Evolutionary conservation across 371 early-diverging fungal genomes (phyloP).

Genomic region (Syncephalastrum contaminatum): DNA sequence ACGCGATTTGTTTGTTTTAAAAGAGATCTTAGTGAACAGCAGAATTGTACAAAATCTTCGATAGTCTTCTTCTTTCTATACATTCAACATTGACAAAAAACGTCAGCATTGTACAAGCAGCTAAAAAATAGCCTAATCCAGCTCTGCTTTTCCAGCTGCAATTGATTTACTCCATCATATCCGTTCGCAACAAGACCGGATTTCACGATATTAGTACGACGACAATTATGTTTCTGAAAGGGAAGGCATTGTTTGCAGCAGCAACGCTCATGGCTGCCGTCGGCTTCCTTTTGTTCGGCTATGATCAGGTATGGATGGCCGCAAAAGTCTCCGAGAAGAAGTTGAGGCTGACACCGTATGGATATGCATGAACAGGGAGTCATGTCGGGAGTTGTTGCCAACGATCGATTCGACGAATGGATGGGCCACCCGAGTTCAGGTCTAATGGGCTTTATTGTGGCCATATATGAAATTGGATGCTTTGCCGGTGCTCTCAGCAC

Average conservation of each 20-base stretch:
- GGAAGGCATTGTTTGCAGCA: constrained; percentile 35
- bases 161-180: too few relatives aligned
- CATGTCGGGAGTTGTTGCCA: constrained; percentile 47
- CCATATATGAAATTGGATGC: constrained; percentile 37
- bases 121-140: too few relatives aligned
- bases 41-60: too few relatives aligned
- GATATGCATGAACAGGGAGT: constrained; percentile 24
- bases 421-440: constrained; percentile 41
- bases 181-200: too few relatives aligned
- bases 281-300: constrained; percentile 51
- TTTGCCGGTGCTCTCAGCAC: constrained; percentile 28
- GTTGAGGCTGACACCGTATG: not conserved
- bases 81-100: too few relatives aligned
- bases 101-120: too few relatives aligned
- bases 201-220: too few relatives aligned
- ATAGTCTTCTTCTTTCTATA: too few relatives aligned
- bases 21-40: too few relatives aligned
- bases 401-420: constrained; percentile 23
- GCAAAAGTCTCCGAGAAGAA: not conserved
- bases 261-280: constrained; percentile 42
- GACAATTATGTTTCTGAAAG: constrained; percentile 24
- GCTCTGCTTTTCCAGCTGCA: too few relatives aligned
- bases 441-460: constrained; percentile 28
- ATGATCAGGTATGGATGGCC: constrained; percentile 37
- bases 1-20: too few relatives aligned